Conservation (phyloP, 1,284 basidiomycete genomes). For the Tylopilus sp. region DNA sequence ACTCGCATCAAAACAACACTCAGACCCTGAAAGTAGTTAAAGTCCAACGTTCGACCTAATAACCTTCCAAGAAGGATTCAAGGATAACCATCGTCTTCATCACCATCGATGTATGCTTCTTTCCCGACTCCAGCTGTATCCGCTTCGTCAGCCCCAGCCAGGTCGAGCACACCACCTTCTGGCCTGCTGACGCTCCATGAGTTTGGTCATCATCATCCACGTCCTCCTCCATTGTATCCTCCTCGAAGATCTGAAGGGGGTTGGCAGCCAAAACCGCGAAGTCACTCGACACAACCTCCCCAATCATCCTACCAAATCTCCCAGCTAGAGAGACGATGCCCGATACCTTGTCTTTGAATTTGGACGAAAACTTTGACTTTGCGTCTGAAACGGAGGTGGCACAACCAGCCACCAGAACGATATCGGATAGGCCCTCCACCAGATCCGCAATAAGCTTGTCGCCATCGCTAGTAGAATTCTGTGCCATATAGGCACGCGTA, state of each 20-base stretch:
- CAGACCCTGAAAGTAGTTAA: too few species aligned
- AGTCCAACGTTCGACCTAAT: background rate
- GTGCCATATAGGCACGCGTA: conserved; percentile 23
- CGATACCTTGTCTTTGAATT: conserved; percentile 16
- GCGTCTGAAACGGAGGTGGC: conserved; percentile 4
- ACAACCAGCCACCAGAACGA: conserved; percentile 19
- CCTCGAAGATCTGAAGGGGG: conserved; percentile 12
- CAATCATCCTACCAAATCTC: conserved; percentile 17
- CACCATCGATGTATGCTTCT: conserved; percentile 14
- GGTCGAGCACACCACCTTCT: conserved; percentile 26
- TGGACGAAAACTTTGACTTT: conserved; percentile 2
- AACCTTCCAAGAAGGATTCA: conserved; percentile 10
- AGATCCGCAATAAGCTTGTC: background rate
- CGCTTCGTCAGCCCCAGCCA: conserved; percentile 24
- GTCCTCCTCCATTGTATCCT: conserved; percentile 20
- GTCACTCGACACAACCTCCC: conserved; percentile 24
- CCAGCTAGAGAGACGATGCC: conserved; percentile 17
- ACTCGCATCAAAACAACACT: too few species aligned
- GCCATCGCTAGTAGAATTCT: background rate
- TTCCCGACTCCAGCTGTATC: conserved; percentile 15
- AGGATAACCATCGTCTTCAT: conserved; percentile 24
- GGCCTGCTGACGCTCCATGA: background rate
- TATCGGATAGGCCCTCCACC: conserved; percentile 13
- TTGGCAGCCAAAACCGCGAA: conserved; percentile 14
- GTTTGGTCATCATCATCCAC: background rate